phyloP scores from a whole-genome alignment of 352 stramenopile genomes.

The Thraustotheca clavata region DNA sequence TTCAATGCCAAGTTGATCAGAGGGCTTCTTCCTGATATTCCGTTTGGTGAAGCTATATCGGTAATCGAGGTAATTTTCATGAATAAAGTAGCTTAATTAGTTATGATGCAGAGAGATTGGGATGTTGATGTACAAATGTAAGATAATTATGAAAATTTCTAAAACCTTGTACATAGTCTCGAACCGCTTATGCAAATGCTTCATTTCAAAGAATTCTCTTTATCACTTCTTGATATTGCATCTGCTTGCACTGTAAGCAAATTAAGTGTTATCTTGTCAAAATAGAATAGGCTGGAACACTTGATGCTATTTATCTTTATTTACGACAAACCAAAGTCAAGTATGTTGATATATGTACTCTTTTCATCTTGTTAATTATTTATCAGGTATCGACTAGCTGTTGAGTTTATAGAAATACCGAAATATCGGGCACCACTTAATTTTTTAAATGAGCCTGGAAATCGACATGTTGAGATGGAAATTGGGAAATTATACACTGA shows the following conservation, averaged over 20 bases:
- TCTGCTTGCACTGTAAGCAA: constrained; percentile 13
- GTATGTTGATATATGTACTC: not conserved
- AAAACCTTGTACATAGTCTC: too few species aligned
- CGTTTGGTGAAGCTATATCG: constrained; percentile 8
- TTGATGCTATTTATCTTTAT: constrained; percentile 16
- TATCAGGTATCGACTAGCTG: not conserved
- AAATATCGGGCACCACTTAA: not conserved
- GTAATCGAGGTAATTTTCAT: constrained; percentile 9
- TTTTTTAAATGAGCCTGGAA: not conserved
- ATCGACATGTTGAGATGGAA: too few species aligned
- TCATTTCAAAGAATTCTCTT: not conserved
- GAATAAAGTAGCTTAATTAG: not conserved
- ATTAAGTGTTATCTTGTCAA: not conserved
- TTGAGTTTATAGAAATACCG: constrained; percentile 15
- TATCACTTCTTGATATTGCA: constrained; percentile 16
- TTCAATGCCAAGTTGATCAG: constrained; percentile 16
- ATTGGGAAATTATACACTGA: constrained; percentile 15
- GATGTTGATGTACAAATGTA: not conserved
- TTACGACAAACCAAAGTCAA: constrained; percentile 6
- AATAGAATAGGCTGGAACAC: not conserved
- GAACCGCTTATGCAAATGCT: not conserved
- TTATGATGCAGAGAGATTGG: constrained; percentile 17
- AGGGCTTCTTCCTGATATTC: constrained; percentile 12
- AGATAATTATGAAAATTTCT: not conserved
- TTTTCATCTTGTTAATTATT: not conserved